Percentiles rank a stretch among this genome's conserved stretches.
phyloP scores from a whole-genome alignment of 208 protist genomes.

The Crithidia acanthocephali region DNA sequence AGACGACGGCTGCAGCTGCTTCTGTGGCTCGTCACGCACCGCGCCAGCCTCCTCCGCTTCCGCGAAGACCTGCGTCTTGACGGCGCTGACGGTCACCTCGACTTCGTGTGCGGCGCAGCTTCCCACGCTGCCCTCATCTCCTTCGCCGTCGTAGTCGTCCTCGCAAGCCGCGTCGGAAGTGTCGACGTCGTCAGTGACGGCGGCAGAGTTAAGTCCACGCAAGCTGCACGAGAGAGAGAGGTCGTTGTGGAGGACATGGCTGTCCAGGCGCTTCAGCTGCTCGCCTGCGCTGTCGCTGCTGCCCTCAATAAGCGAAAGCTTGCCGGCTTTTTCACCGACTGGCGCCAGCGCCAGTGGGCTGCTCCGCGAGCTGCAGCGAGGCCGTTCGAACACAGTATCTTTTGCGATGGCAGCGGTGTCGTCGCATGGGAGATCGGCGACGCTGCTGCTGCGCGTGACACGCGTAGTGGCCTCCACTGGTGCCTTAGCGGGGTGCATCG shows the following conservation, averaged over 20 bases:
- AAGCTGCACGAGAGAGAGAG: constrained; percentile 17
- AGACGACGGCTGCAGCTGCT: neutral
- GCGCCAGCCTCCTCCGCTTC: too few species aligned
- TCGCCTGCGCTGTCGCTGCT: neutral
- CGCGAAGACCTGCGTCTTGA: neutral
- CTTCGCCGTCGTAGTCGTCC: neutral
- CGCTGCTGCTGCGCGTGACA: neutral
- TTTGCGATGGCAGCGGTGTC: neutral
- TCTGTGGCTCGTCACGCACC: too few species aligned
- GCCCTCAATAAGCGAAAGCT: neutral
- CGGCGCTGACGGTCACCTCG: neutral
- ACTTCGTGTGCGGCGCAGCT: neutral
- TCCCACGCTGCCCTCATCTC: neutral
- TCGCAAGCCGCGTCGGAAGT: constrained; percentile 10
- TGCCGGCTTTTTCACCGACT: too few species aligned
- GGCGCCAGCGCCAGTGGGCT: neutral
- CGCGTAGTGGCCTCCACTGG: neutral
- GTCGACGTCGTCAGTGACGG: constrained; percentile 1
- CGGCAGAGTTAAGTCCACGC: constrained; percentile 2
- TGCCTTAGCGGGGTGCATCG: neutral
- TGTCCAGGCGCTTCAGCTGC: neutral
- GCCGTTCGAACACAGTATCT: neutral
- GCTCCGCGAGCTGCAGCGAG: constrained; percentile 2
- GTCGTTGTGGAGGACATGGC: neutral
- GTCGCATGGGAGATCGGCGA: neutral